Base-by-base conservation (phyloP, 768 basidiomycete species). In the Phaffia tasmanica region DNA sequence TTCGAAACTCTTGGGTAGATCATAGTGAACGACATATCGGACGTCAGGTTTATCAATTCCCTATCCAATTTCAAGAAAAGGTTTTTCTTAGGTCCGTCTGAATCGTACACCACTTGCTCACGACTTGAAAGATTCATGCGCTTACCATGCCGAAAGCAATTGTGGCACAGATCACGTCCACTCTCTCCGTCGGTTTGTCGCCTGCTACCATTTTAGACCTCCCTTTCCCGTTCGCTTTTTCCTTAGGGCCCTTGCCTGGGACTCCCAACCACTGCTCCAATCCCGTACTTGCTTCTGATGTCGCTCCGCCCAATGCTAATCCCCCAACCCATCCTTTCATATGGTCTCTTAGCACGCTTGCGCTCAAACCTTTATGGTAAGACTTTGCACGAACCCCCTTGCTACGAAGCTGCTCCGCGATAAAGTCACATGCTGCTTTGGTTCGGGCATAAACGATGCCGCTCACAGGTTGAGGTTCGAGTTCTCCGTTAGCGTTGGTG, bases 31-130 rank as follows among this genome's bases (percentile, higher is more conserved):
- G 53, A 89, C 82, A 71, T 88, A 89, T 48, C 87, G 71, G 11
- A 88, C 86, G 69, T 88, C 85, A 23, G 82, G 78, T 77, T 89
- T 90, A 73, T 91, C 88, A 55, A 91, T 89, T 1, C 88, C 88
- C 75, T 75, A 50, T 5, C 1, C 11, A 49, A 65, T 3, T 4
- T 14, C 2, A 60, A 50, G 25, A 9, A 6, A 3, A 25, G 30
- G 3, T 23, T 63, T 19, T 54, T 35, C 62, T 1, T 32, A 19
- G 23, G 56, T 56, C 54, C 32, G 54, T 46, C 27, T 19, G 11
- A 23, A 19, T 30, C 57, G 23, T 30, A 48, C 23, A 18, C 46
- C 18, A 29, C 19, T 21, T 5, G 16, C 19, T 2, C 1, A 64
- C 74, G 11, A 11, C 11, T 42, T 11, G 4, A 4, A 42, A 42